phyloP scores from a whole-genome alignment of 2,329 filamentous ascomycete species.

The Phoma herbarum region DNA sequence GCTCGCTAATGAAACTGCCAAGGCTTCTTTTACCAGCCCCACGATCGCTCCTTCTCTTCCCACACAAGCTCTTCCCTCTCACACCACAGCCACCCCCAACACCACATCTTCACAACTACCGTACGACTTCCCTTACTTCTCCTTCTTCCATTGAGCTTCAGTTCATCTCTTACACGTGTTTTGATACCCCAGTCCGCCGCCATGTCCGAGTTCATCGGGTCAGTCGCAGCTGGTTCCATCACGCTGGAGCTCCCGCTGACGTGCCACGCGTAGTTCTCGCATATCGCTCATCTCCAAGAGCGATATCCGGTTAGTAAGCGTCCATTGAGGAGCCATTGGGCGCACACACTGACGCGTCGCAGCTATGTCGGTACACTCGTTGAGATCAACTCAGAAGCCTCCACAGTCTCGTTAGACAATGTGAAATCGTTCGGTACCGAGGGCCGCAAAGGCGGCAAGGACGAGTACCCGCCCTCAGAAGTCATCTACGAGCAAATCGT shows the following conservation, averaged over 20 bases:
- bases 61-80: slow-evolving; percentile 27
- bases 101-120: slow-evolving; percentile 27
- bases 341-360: slow-evolving; percentile 32
- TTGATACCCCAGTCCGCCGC: slow-evolving; percentile 39
- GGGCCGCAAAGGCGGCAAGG: slow-evolving; percentile 80
- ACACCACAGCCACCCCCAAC: slow-evolving; percentile 25
- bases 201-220: slow-evolving; percentile 72
- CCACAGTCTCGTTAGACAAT: slow-evolving; percentile 96
- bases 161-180: slow-evolving; percentile 35
- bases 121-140: slow-evolving; percentile 29
- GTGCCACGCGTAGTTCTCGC: slow-evolving; percentile 70
- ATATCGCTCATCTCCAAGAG: slow-evolving; percentile 98
- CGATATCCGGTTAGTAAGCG: slow-evolving; percentile 81
- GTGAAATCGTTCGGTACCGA: slow-evolving; percentile 95
- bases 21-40: slow-evolving; percentile 29
- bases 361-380: slow-evolving; percentile 96
- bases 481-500: slow-evolving; percentile 98
- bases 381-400: slow-evolving; percentile 97
- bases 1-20: slow-evolving; percentile 29
- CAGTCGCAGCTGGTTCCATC: slow-evolving; percentile 51
- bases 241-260: slow-evolving; percentile 48
- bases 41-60: slow-evolving; percentile 28
- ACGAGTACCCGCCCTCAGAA: slow-evolving; percentile 84
- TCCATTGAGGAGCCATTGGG: slow-evolving; percentile 28
- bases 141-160: slow-evolving; percentile 34